These are phyloP conservation scores for Lobosporangium transversale DNA, from an alignment of 192 early-diverging fungal genomes.

Conservation along the genomic window DNA sequence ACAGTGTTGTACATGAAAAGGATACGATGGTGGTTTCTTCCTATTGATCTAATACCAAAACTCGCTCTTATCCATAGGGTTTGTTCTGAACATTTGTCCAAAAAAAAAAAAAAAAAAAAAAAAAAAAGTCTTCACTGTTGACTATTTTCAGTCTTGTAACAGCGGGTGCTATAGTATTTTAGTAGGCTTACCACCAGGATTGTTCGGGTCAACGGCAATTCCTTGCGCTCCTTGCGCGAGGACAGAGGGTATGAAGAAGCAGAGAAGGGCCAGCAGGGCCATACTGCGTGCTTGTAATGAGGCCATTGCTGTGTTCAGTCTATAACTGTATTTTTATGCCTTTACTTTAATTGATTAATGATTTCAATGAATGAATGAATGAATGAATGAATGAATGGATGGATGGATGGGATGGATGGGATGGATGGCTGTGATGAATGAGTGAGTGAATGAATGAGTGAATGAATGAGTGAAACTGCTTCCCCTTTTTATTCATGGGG, in stretches of 20 bases:
- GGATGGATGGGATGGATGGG: not conserved
- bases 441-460: not conserved
- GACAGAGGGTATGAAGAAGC: slow-evolving; percentile 8
- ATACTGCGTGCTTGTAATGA: not conserved
- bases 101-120: not conserved
- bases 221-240: not conserved
- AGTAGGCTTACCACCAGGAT: slow-evolving; percentile 22
- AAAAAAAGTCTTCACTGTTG: not conserved
- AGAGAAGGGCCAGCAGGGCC: slow-evolving; percentile 13
- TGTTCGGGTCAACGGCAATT: too few species aligned
- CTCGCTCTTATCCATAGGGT: too few species aligned
- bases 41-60: too few species aligned
- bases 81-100: too few species aligned
- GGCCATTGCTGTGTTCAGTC: not conserved
- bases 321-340: not conserved
- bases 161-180: too few species aligned
- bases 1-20: too few species aligned
- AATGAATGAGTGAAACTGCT: not conserved
- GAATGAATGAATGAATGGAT: not conserved
- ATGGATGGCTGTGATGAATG: not conserved
- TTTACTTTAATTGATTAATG: not conserved
- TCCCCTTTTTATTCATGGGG: not conserved
- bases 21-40: too few species aligned
- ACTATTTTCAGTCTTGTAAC: not conserved
- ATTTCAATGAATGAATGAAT: not conserved